Conservation (phyloP, 176 grass and related monocot species). For the Calamus simplicifolius region DNA sequence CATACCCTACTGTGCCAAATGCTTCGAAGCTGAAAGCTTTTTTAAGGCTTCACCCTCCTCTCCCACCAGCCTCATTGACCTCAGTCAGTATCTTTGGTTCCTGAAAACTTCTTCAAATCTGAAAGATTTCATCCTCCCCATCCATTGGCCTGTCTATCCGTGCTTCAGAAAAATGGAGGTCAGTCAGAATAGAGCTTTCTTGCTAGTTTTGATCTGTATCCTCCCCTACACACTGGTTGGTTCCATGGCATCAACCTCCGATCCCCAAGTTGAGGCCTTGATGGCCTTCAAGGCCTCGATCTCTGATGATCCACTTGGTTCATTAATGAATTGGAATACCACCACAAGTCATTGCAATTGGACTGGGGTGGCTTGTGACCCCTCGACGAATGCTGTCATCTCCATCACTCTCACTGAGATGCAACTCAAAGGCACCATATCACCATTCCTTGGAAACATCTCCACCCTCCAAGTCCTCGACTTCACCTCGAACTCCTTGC, state of each 20-base stretch:
- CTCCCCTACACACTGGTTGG: background rate
- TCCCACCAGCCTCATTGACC: too few species aligned
- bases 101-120: too few species aligned
- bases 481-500: slow-evolving; percentile 44
- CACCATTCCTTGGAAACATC: slow-evolving; percentile 75
- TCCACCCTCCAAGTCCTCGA: slow-evolving; percentile 67
- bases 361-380: slow-evolving; percentile 58
- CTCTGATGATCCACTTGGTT: slow-evolving; percentile 42
- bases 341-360: slow-evolving; percentile 52
- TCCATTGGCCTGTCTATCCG: too few species aligned
- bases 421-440: slow-evolving; percentile 44
- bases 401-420: slow-evolving; percentile 37
- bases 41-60: too few species aligned
- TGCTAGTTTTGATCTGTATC: background rate
- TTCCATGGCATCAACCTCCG: background rate
- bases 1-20: too few species aligned
- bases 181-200: background rate
- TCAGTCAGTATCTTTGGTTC: too few species aligned
- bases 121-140: too few species aligned
- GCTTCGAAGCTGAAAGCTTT: too few species aligned
- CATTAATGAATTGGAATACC: slow-evolving; percentile 39
- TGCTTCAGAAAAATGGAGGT: background rate
- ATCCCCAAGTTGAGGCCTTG: slow-evolving; percentile 56
- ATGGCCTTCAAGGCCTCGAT: slow-evolving; percentile 65
- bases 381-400: slow-evolving; percentile 28